Conservation (phyloP, 345 rosid genomes). For the Eucalyptus curtisii region DNA sequence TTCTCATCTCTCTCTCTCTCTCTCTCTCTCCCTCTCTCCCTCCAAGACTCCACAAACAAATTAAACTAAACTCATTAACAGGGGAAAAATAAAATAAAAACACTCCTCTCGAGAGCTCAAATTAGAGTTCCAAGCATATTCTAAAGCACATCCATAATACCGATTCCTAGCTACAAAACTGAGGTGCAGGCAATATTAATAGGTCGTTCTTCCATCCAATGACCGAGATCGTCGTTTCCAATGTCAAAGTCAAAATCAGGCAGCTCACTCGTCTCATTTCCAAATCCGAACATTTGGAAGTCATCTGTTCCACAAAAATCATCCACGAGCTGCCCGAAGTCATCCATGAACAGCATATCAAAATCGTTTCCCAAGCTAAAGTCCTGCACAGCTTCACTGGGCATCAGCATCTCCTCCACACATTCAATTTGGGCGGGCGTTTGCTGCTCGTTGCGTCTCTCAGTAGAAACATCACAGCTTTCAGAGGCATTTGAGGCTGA, state of each 20-base stretch:
- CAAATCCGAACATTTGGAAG: slow-evolving; percentile 36
- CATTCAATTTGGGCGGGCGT: slow-evolving; percentile 9
- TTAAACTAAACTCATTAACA: not conserved
- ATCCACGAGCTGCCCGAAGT: slow-evolving; percentile 30
- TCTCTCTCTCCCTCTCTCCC: not conserved
- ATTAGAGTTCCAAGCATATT: not conserved
- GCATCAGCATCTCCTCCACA: slow-evolving; percentile 18
- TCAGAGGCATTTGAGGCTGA: slow-evolving; percentile 10
- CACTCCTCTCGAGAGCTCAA: not conserved
- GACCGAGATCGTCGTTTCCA: slow-evolving; percentile 23
- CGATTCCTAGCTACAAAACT: slow-evolving; percentile 73
- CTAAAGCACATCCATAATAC: not conserved
- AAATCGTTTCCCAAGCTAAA: slow-evolving; percentile 37
- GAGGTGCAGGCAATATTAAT: slow-evolving; percentile 51
- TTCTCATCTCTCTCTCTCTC: not conserved
- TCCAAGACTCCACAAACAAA: not conserved
- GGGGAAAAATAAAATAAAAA: not conserved
- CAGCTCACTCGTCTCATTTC: slow-evolving; percentile 41
- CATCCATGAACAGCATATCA: slow-evolving; percentile 29
- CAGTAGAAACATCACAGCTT: not conserved
- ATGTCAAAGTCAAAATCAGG: slow-evolving; percentile 65
- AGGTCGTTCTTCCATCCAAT: slow-evolving; percentile 6
- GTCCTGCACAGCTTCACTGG: slow-evolving; percentile 16
- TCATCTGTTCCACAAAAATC: slow-evolving; percentile 53
- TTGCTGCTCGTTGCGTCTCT: slow-evolving; percentile 15